Evolutionary conservation across 2,329 filamentous ascomycete genomes (phyloP).

Genomic region (Thyridium curvatum): DNA sequence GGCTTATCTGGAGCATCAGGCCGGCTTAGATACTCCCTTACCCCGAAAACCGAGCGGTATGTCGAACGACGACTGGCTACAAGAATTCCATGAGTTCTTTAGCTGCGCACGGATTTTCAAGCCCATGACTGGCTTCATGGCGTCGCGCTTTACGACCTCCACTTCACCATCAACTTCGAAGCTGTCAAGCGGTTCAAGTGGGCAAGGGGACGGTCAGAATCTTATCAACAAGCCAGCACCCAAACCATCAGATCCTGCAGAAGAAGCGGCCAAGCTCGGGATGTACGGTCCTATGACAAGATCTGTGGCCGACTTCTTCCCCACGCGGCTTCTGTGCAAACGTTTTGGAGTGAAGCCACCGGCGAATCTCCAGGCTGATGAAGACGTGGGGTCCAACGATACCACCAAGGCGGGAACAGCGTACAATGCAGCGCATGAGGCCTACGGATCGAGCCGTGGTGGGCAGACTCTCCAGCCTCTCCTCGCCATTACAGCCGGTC

Average conservation of each 20-base stretch:
- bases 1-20: conserved; percentile 71
- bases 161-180: conserved; percentile 35
- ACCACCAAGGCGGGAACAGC: conserved; percentile 6
- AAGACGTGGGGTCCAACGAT: conserved; percentile 20
- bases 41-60: conserved; percentile 38
- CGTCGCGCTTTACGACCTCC: conserved; percentile 79
- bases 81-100: conserved; percentile 72
- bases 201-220: conserved; percentile 12
- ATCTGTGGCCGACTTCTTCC: conserved; percentile 64
- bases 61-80: conserved; percentile 67
- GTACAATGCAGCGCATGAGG: background rate
- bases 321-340: conserved; percentile 84
- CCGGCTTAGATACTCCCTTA: conserved; percentile 52
- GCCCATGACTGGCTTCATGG: conserved; percentile 88
- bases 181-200: conserved; percentile 11
- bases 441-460: background rate
- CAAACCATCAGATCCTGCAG: conserved; percentile 69
- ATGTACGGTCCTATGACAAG: conserved; percentile 93
- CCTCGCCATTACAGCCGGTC: too few species aligned
- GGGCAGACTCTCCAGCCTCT: background rate
- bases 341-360: conserved; percentile 84
- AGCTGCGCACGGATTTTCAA: conserved; percentile 69
- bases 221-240: conserved; percentile 40
- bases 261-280: conserved; percentile 79
- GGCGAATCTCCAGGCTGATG: conserved; percentile 54